Conservation (phyloP, 495 filamentous ascomycete species). For the Daldinia bambusicola region DNA sequence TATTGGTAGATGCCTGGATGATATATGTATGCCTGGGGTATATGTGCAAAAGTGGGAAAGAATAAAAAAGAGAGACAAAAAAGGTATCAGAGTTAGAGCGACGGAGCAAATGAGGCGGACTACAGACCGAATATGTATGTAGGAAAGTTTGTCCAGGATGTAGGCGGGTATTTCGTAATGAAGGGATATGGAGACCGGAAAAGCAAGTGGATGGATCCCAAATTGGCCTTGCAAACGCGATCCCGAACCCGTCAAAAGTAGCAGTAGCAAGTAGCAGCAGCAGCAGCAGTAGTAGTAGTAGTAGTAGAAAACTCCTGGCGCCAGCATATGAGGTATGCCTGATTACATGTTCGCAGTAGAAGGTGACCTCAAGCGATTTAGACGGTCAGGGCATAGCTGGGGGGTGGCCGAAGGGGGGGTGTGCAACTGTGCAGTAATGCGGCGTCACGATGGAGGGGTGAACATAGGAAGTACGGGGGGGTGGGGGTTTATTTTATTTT, state of each 20-base stretch:
- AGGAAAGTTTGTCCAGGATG: constrained; percentile 41
- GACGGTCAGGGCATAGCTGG: constrained; percentile 43
- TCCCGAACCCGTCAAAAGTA: constrained; percentile 45
- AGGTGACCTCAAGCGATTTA: constrained; percentile 47
- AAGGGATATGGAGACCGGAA: constrained; percentile 41
- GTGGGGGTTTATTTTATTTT: constrained; percentile 22
- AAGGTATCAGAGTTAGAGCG: constrained; percentile 28
- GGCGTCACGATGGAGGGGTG: constrained; percentile 40
- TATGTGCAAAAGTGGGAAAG: constrained; percentile 26
- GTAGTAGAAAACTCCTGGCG: constrained; percentile 46
- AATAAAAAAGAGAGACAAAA: constrained; percentile 14
- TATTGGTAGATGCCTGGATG: neutral
- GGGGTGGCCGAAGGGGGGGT: constrained; percentile 29
- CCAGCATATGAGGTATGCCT: constrained; percentile 47
- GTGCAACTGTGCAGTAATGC: constrained; percentile 37
- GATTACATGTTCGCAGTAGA: constrained; percentile 50
- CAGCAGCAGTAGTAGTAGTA: neutral
- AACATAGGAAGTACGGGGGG: constrained; percentile 16
- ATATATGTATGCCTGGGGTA: neutral
- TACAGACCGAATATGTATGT: constrained; percentile 43
- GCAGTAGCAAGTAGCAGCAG: constrained; percentile 13
- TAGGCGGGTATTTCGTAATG: constrained; percentile 46
- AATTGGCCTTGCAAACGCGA: constrained; percentile 47
- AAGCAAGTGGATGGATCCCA: constrained; percentile 45
- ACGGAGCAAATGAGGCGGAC: constrained; percentile 39